Conservation (phyloP, 768 basidiomycete species). For the Pluteus cervinus region DNA sequence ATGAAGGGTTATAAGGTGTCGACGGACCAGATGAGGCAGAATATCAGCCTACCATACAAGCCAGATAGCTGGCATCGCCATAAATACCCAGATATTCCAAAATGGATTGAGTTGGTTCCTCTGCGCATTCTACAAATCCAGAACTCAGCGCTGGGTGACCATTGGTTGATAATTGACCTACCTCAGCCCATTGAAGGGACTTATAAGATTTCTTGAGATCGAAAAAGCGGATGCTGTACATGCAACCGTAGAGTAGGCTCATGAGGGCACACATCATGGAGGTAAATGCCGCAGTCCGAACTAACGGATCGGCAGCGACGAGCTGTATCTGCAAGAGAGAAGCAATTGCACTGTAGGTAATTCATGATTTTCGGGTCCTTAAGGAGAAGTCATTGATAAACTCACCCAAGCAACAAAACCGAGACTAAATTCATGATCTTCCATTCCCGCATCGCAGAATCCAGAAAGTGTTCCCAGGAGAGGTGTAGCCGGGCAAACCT, state of each 20-base stretch:
- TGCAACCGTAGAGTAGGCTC: conserved; percentile 4
- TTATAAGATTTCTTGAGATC: conserved; percentile 2
- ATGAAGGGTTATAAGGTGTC: neutral
- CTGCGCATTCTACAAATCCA: neutral
- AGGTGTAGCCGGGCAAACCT: too few relatives aligned
- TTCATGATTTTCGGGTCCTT: too few relatives aligned
- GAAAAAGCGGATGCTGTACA: conserved; percentile 4
- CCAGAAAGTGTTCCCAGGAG: conserved; percentile 25
- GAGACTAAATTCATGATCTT: conserved; percentile 29
- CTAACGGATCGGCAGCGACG: conserved; percentile 46
- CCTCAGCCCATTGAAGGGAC: conserved; percentile 3
- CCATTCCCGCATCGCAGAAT: conserved; percentile 28
- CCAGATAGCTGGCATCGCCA: conserved; percentile 3
- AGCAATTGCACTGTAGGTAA: conserved; percentile 26
- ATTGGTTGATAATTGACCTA: neutral
- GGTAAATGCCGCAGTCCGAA: conserved; percentile 32
- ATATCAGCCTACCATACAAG: neutral
- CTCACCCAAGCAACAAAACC: conserved; percentile 24
- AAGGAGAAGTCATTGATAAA: neutral
- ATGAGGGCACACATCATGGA: conserved; percentile 4
- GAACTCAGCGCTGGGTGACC: neutral
- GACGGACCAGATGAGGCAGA: neutral
- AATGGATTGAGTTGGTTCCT: conserved; percentile 2
- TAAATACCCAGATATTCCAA: conserved; percentile 1
- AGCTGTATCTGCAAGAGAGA: conserved; percentile 27